Evolutionary conservation across 2,329 filamentous ascomycete species (phyloP), one percentile per base, ranked within the genome.

Genomic region (Tolypocladium sp.): DNA sequence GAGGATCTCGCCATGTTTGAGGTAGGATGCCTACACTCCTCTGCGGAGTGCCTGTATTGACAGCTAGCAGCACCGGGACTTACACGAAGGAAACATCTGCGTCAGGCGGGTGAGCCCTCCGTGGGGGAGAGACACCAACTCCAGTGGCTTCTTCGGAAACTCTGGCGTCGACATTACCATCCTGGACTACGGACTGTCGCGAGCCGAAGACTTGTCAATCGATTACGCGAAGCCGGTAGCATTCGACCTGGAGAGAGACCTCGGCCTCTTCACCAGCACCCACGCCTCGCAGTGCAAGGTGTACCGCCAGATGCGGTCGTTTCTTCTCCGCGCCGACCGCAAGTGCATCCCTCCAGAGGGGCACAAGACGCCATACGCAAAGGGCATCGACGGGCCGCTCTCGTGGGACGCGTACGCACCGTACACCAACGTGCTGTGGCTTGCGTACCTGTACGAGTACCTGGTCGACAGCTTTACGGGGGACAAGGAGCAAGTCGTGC

Each of bases 1-100:
- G 85, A 88, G 60, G 78, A 79, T 20, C 69, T 80, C 51, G 77
- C 81, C 61, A 76, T 79, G 65, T 88, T 88, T 58, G 85, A 88
- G 77, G 83, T 84, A 69, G 59, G 73, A 60, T 9, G 10, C 46
- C 6, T 37, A 46, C 0, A 25, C 22, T 42, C 20, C 6, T 4
- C 2, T 27, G 10, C 13, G 12, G 9, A 5, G 10, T 3, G 44
- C 53, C 8, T 25, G 13, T 49, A 37, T 66, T 67, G 58, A 67
- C 58, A 9, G 3, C 9, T 37, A 3, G 7, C 61, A 86, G 82
- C 85, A 88, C 65, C 82, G 85, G 7, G 85, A 88, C 64, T 74
- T 88, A 4, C 85, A 88, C 64, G 84, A 88, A 63, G 84, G 84
- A 5, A 87, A 88, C 63, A 70, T 88, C 20, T 87, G 85, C 62